Conservation (phyloP, 2,329 filamentous ascomycete genomes). For the Aspergillus flavus region DNA sequence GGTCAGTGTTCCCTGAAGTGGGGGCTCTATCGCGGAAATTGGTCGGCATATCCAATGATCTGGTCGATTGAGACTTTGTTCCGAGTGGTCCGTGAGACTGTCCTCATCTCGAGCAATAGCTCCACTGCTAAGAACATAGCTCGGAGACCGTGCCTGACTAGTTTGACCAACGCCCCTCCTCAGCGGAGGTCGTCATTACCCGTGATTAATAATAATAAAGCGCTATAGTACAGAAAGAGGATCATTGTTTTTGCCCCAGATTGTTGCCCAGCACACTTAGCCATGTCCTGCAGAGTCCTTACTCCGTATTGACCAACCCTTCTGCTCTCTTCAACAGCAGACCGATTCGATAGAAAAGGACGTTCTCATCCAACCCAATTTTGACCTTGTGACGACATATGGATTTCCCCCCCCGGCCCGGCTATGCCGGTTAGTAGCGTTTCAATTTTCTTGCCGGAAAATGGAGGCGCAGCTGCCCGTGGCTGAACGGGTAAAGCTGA, state of each 20-base stretch:
- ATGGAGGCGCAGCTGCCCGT: not conserved
- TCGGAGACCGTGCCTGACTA: conserved; percentile 20
- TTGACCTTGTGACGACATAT: not conserved
- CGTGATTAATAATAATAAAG: conserved; percentile 10
- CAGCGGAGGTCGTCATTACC: conserved; percentile 11
- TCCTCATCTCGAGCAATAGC: conserved; percentile 12
- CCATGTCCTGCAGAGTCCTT: not conserved
- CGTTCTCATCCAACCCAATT: not conserved
- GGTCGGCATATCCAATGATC: not conserved
- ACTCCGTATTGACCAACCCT: not conserved
- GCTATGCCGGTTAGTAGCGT: not conserved
- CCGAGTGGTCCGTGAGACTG: conserved; percentile 5
- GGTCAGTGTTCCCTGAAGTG: not conserved
- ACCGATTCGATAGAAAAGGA: not conserved
- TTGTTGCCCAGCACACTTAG: not conserved
- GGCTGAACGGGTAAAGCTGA: not conserved
- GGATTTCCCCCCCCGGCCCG: not conserved
- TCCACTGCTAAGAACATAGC: conserved; percentile 18
- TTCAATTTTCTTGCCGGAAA: not conserved
- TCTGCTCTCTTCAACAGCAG: not conserved
- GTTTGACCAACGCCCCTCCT: conserved; percentile 10
- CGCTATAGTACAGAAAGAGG: not conserved
- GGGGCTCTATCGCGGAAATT: not conserved
- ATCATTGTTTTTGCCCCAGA: not conserved
- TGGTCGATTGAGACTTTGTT: not conserved